Conservation (phyloP, 345 rosid species). For the Excoecaria cochinchinensis region DNA sequence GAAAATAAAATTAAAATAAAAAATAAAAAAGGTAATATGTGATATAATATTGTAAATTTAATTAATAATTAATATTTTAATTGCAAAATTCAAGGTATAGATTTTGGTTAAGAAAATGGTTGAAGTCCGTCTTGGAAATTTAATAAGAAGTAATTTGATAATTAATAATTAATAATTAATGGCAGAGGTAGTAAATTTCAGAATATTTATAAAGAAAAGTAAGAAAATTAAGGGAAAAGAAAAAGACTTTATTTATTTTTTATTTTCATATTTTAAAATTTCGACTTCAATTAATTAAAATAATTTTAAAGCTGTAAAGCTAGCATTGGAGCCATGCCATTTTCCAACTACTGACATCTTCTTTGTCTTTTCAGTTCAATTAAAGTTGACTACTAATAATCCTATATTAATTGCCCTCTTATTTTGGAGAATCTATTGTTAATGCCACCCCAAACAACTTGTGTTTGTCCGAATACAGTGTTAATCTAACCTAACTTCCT, state of each 20-base stretch:
- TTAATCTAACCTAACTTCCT: too few species aligned
- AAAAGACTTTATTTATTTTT: constrained; percentile 15
- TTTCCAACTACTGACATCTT: constrained; percentile 64
- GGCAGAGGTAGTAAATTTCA: constrained; percentile 24
- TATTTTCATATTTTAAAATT: constrained; percentile 27
- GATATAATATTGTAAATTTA: constrained; percentile 51
- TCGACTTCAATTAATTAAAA: constrained; percentile 21
- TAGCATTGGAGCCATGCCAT: constrained; percentile 47
- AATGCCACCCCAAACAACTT: constrained; percentile 28
- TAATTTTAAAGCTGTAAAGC: constrained; percentile 58
- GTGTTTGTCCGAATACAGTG: neutral
- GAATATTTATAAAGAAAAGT: constrained; percentile 13
- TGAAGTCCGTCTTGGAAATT: constrained; percentile 90
- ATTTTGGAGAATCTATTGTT: constrained; percentile 28
- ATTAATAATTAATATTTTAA: constrained; percentile 55
- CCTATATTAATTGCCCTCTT: constrained; percentile 22
- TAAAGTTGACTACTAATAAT: constrained; percentile 37
- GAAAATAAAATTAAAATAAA: constrained; percentile 21
- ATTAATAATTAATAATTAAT: constrained; percentile 25
- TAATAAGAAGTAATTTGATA: constrained; percentile 32
- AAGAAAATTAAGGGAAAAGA: constrained; percentile 25
- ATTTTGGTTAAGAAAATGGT: constrained; percentile 87
- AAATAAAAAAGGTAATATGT: constrained; percentile 20
- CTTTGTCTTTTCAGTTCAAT: constrained; percentile 45
- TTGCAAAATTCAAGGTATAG: constrained; percentile 67